These are phyloP conservation scores for Suaeda aralocaspica DNA, from an alignment of 148 eudicot genomes.

Conservation along the genomic window DNA sequence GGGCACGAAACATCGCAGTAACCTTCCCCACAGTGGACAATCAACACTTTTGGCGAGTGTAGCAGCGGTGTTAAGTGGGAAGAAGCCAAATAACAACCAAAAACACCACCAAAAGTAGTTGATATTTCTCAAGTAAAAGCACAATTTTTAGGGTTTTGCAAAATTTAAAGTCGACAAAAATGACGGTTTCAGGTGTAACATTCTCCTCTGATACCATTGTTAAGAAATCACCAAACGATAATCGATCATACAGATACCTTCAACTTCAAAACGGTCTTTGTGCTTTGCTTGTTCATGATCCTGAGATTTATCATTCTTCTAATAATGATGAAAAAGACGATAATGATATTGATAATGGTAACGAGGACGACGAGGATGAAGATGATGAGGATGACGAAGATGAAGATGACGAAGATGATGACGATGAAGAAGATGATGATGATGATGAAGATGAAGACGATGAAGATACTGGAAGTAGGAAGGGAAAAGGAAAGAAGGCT, in stretches of 20 bases:
- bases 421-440: conserved; percentile 13
- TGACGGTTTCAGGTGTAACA: conserved; percentile 24
- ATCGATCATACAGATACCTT: conserved; percentile 61
- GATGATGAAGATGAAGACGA: conserved; percentile 34
- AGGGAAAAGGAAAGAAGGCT: conserved; percentile 24
- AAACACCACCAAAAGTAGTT: no score
- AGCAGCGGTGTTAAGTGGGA: no score
- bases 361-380: neutral
- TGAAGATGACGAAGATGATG: conserved; percentile 25
- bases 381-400: conserved; percentile 37
- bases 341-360: neutral
- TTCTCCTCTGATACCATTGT: conserved; percentile 65
- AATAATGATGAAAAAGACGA: neutral
- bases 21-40: no score
- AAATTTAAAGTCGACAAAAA: conserved; percentile 11
- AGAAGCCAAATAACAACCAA: no score
- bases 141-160: conserved; percentile 1
- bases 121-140: no score
- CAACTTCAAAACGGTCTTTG: conserved; percentile 72
- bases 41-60: no score
- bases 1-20: no score
- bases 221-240: conserved; percentile 68
- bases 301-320: conserved; percentile 51
- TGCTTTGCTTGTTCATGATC: conserved; percentile 86
- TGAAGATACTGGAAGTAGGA: conserved; percentile 10